These are phyloP conservation scores for Brassica napus DNA, from an alignment of 345 rosid species.

Conservation along the genomic window DNA sequence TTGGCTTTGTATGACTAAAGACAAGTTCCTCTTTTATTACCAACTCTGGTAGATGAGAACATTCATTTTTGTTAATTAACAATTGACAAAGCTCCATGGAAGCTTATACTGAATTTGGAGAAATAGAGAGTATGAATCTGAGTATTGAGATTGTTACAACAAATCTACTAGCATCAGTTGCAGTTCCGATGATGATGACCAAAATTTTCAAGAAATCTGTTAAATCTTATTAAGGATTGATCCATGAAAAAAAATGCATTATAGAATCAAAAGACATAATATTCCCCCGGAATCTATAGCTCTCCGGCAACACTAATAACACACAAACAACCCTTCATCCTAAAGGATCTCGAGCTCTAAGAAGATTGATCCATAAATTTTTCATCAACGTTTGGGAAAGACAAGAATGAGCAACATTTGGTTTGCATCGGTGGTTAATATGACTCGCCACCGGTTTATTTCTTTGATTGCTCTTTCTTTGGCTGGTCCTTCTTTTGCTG, in stretches of 20 bases:
- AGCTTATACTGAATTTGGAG: neutral
- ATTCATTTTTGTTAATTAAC: neutral
- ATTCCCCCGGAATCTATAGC: neutral
- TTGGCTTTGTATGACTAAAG: neutral
- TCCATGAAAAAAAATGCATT: neutral
- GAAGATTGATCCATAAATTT: neutral
- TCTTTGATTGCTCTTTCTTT: conserved; percentile 32
- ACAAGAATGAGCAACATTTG: conserved; percentile 15
- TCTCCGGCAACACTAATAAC: neutral
- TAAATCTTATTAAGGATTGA: too few relatives aligned
- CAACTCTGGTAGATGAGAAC: neutral
- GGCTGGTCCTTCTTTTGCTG: conserved; percentile 4
- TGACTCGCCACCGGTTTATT: conserved; percentile 43
- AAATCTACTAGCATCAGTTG: conserved; percentile 17
- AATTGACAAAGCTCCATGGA: neutral
- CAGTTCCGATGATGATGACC: conserved; percentile 10
- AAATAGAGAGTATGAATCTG: conserved; percentile 31
- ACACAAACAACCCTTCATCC: neutral
- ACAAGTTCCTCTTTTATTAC: neutral
- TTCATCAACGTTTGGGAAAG: neutral
- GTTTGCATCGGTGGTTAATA: conserved; percentile 15
- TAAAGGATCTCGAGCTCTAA: neutral
- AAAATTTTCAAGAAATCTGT: too few relatives aligned
- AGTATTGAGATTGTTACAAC: conserved; percentile 28
- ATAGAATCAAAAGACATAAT: neutral